phyloP scores from a whole-genome alignment of 345 rosid species.

The Anastatica hierochuntica region DNA sequence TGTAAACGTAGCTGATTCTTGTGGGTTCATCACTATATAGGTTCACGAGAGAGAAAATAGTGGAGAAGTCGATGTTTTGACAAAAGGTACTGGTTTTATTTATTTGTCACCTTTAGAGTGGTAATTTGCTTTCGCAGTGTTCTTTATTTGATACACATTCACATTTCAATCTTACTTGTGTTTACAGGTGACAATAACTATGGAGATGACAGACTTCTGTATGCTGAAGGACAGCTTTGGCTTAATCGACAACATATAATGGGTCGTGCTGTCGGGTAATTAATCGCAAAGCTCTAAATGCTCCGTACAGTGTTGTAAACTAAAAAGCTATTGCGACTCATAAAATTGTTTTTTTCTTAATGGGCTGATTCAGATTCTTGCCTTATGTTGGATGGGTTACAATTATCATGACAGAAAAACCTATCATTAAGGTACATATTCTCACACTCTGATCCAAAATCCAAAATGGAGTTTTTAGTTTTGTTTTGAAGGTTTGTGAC shows the following conservation, averaged over 20 bases:
- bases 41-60: constrained; percentile 84
- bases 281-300: neutral
- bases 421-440: constrained; percentile 66
- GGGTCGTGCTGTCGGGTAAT: constrained; percentile 92
- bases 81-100: constrained; percentile 58
- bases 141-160: neutral
- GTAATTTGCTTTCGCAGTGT: neutral
- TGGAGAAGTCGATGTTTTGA: constrained; percentile 87
- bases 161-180: neutral
- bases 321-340: neutral
- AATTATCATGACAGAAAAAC: constrained; percentile 94
- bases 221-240: constrained; percentile 85
- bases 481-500: neutral
- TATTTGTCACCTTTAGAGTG: neutral
- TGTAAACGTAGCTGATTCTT: neutral
- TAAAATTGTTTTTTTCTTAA: neutral
- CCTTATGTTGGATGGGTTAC: constrained; percentile 96
- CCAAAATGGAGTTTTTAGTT: neutral
- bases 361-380: constrained; percentile 54
- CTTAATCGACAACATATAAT: constrained; percentile 74
- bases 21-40: constrained; percentile 27
- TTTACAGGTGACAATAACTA: constrained; percentile 67
- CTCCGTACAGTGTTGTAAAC: neutral
- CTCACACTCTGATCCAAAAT: neutral
- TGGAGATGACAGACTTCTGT: constrained; percentile 73